Evolutionary conservation across 1,284 basidiomycete species (phyloP).

Genomic region (Cryptococcus wingfieldii): DNA sequence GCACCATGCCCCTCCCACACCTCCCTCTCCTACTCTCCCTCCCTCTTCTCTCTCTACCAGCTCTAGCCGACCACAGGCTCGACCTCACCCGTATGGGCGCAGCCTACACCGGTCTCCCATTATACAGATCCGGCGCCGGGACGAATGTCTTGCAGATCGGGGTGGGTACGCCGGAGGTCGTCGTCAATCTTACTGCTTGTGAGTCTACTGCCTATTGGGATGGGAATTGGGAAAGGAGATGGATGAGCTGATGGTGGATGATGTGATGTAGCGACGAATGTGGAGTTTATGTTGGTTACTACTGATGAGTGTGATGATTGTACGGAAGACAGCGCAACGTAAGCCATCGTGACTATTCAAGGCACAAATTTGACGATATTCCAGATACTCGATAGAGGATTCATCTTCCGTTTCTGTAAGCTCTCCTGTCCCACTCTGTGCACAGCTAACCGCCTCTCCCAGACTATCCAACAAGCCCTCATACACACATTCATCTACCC

Average conservation of each 20-base stretch:
- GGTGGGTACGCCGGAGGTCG: slow-evolving; percentile 31
- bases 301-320: slow-evolving; percentile 25
- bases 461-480: slow-evolving; percentile 17
- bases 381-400: slow-evolving; percentile 3
- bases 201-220: slow-evolving; percentile 8
- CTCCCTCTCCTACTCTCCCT: neutral
- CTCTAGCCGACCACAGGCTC: slow-evolving; percentile 5
- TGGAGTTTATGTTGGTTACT: slow-evolving; percentile 36
- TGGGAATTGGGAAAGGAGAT: neutral
- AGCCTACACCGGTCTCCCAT: slow-evolving; percentile 26
- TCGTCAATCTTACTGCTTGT: slow-evolving; percentile 40
- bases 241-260: slow-evolving; percentile 1
- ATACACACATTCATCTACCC: slow-evolving; percentile 31
- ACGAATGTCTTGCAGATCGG: slow-evolving; percentile 33
- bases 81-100: slow-evolving; percentile 27
- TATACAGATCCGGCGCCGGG: slow-evolving; percentile 31
- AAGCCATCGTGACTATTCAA: neutral
- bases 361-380: neutral
- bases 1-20: neutral
- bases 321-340: slow-evolving; percentile 15
- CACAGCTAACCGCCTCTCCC: neutral
- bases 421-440: neutral
- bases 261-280: slow-evolving; percentile 30
- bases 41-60: neutral
- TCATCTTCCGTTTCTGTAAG: slow-evolving; percentile 26